These are phyloP conservation scores for Rhizophora apiculata DNA, from an alignment of 345 rosid genomes.

Conservation along the genomic window DNA sequence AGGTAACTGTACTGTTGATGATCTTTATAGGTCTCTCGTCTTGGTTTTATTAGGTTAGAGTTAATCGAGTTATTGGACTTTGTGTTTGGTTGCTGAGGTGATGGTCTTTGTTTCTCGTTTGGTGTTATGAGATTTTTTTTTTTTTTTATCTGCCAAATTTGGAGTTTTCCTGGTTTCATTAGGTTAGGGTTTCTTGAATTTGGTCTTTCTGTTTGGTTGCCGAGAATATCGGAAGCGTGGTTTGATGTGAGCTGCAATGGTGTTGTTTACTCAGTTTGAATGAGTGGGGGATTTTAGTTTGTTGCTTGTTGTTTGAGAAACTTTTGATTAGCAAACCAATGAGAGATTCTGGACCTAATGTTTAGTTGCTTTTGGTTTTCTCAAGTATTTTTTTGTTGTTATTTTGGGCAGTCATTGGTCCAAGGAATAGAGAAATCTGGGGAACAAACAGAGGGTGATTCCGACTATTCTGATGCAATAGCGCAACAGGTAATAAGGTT, in stretches of 20 bases:
- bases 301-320: too few species aligned
- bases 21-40: neutral
- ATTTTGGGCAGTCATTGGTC: conserved; percentile 45
- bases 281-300: too few species aligned
- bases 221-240: neutral
- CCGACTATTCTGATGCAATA: conserved; percentile 56
- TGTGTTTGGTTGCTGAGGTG: neutral
- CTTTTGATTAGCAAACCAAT: too few species aligned
- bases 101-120: neutral
- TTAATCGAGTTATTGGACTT: neutral
- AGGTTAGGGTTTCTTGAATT: neutral
- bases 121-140: neutral
- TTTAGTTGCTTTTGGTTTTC: too few species aligned
- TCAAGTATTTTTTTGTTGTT: conserved; percentile 1
- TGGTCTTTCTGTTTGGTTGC: neutral
- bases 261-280: too few species aligned
- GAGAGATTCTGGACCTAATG: neutral
- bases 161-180: neutral
- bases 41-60: neutral
- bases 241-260: too few species aligned
- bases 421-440: conserved; percentile 59
- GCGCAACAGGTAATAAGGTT: conserved; percentile 57
- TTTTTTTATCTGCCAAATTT: neutral
- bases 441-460: conserved; percentile 48
- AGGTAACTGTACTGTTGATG: conserved; percentile 38